Evolutionary conservation across 2,329 filamentous ascomycete species (phyloP), one percentile per base, ranked within the genome.

Genomic region (Aureobasidium vineae): DNA sequence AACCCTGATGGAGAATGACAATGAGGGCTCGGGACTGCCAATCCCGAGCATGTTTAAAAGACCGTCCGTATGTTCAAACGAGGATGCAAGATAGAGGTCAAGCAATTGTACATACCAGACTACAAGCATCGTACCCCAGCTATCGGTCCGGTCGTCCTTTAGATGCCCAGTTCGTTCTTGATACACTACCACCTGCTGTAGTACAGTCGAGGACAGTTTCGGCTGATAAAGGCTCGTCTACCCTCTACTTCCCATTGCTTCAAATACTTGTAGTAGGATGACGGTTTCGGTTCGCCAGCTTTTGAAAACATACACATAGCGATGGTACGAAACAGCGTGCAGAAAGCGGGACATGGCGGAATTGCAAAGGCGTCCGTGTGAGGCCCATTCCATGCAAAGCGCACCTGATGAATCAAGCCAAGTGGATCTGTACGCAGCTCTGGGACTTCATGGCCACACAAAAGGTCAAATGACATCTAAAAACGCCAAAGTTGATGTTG

Each of bases 1-100:
- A 70, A 72, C 53, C 73, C 73, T 1, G 73, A 75, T 68, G 73
- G 73, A 1, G 73, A 74, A 65, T 75, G 73, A 75, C 61, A 65
- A 63, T 63, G 59, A 63, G 43, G 47, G 45, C 43, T 49, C 50
- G 57, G 57, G 41, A 59, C 40, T 10, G 19, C 57, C 43, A 49
- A 19, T 50, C 43, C 41, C 28, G 31, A 49, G 57, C 57, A 61
- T 21, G 13, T 3, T 19, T 3, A 8, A 28, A 5, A 52, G 4
- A 16, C 28, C 26, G 1, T 11, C 28, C 4, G 6, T 52, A 5
- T 33, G 26, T 33, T 10, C 43, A 19, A 31, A 28, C 28, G 8
- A 52, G 26, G 26, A 52, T 31, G 5, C 49, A 2, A 7, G 7
- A 19, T 7, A 7, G 13, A 50, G 8, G 31, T 19, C 47, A 31